A percentile compares a stretch with the other conserved stretches of the same genome.
Conservation (phyloP, 2,329 filamentous ascomycete species). For the Calonectria honghensis region DNA sequence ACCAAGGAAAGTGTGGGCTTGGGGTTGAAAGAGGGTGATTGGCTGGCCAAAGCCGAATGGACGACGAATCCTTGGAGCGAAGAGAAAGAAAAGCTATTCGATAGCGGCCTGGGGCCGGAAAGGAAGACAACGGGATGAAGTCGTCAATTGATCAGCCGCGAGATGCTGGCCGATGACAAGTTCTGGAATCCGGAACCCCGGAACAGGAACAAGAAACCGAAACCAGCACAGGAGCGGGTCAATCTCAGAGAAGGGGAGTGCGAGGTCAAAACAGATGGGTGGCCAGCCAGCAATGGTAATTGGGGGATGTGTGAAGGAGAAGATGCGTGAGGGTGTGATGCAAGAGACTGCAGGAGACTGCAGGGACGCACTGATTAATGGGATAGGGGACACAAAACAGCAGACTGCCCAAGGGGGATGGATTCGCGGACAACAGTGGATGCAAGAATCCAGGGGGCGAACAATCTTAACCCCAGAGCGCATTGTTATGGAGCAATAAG, state of each 20-base stretch:
- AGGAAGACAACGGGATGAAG: slow-evolving; percentile 1
- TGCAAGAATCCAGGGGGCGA: slow-evolving; percentile 8
- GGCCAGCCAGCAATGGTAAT: slow-evolving; percentile 38
- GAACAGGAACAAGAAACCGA: slow-evolving; percentile 30
- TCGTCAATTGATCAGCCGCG: slow-evolving; percentile 8
- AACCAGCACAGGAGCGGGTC: slow-evolving; percentile 32
- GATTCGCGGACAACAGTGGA: background rate
- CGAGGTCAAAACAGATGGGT: slow-evolving; percentile 23
- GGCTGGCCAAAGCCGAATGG: slow-evolving; percentile 30
- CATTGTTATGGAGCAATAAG: slow-evolving; percentile 10
- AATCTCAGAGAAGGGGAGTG: slow-evolving; percentile 20
- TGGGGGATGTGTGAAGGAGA: slow-evolving; percentile 24
- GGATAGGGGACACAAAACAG: slow-evolving; percentile 29
- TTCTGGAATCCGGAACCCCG: slow-evolving; percentile 16
- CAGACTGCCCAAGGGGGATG: slow-evolving; percentile 19
- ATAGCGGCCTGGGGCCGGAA: slow-evolving; percentile 7
- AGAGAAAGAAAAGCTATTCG: slow-evolving; percentile 20
- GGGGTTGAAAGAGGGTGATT: slow-evolving; percentile 33
- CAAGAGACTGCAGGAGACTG: background rate
- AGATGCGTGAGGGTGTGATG: slow-evolving; percentile 14
- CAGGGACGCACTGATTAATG: slow-evolving; percentile 30
- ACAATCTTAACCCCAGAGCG: slow-evolving; percentile 15
- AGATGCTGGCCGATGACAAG: slow-evolving; percentile 15
- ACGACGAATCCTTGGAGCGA: slow-evolving; percentile 26
- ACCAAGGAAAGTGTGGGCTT: slow-evolving; percentile 30